These are phyloP conservation scores for Lanmaoa pseudosensibilis DNA, from an alignment of 768 basidiomycete species.

Conservation along the genomic window DNA sequence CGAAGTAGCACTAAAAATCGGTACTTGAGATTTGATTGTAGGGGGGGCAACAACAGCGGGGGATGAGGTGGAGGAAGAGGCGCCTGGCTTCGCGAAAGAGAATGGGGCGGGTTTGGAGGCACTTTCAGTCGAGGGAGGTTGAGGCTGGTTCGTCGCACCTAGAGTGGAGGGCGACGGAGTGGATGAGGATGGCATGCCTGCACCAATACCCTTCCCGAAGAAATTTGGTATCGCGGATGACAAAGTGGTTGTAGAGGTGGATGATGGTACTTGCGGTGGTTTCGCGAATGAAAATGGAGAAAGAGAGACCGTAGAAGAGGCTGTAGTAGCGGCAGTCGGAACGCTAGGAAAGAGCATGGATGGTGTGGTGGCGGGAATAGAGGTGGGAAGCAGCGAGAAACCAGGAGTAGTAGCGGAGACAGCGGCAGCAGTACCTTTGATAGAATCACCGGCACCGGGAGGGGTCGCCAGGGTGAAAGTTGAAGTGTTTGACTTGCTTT, in stretches of 20 bases:
- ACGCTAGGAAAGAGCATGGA: slow-evolving; percentile 14
- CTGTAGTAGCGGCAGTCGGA: slow-evolving; percentile 9
- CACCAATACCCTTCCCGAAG: slow-evolving; percentile 31
- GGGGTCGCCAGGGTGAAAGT: slow-evolving; percentile 17
- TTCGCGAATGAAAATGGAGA: slow-evolving; percentile 20
- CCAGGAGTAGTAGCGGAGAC: slow-evolving; percentile 17
- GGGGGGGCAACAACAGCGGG: slow-evolving; percentile 5
- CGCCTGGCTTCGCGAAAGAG: slow-evolving; percentile 18
- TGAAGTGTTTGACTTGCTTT: slow-evolving; percentile 16
- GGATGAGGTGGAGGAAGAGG: slow-evolving; percentile 28
- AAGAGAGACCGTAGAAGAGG: slow-evolving; percentile 8
- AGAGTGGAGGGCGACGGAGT: slow-evolving; percentile 5
- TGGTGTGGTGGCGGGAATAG: slow-evolving; percentile 22
- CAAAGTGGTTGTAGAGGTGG: not conserved
- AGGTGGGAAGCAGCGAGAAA: slow-evolving; percentile 27
- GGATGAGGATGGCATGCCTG: slow-evolving; percentile 1
- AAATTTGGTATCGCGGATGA: slow-evolving; percentile 29
- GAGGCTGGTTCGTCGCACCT: slow-evolving; percentile 8
- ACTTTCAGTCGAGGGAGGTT: slow-evolving; percentile 7
- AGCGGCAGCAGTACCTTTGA: slow-evolving; percentile 2
- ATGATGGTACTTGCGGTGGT: slow-evolving; percentile 9
- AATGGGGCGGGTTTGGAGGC: slow-evolving; percentile 12
- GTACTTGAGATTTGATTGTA: slow-evolving; percentile 11
- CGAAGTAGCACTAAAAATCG: slow-evolving; percentile 20
- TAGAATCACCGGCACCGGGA: slow-evolving; percentile 7